Base-by-base conservation (phyloP, 23 red algal genomes). In the Chondrus crispus region DNA sequence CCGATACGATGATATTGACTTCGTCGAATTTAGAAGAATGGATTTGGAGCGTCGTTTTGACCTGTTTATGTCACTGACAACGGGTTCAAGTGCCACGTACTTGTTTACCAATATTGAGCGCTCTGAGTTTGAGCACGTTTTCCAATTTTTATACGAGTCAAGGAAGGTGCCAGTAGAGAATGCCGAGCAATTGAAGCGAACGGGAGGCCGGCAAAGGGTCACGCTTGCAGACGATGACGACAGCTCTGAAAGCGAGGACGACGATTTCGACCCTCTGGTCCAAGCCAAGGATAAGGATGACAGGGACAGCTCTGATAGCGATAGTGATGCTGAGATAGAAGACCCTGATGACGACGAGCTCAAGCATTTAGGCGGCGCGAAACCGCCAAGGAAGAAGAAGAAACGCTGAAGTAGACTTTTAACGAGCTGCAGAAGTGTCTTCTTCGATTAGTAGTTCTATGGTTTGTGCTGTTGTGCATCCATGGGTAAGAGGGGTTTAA, bases 1-100 rank as follows among this genome's bases (percentile, higher is more conserved):
- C 44, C 91, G 97, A n/a, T 99, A 93, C 84, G 97, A 99, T 54
- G 97, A 99, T 49, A 95, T 99, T 39, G 94, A 99, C 29, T 85
- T 88, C 42, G 93, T 99, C 5, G 92, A 99, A 52, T 99, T 99
- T 72, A 91, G 93, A 74, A 60, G 97, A 57, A 91, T 99, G 93
- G 97, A 99, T 80, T 63, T 96, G 28, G 93, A 96, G 42, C 49
- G 94, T 6, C 85, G 97, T 20, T 99, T 99, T 93, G 97, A 99
- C 81, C 46, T 99, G 78, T 83, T 93, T 46, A 89, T 98, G 3
- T 79, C 86, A 0, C 20, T 99, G 60, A 78, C 79, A 26, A 91
- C 74, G 39, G 91, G 92, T 40, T 64, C 62, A 72, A 88, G 70
- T 60, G 78, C 74, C 12, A 69, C 71, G 3, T 85, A 92, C 30